Evolutionary conservation across 1,139 yeast genomes (phyloP).

Genomic region (Meyerozyma carpophila): DNA sequence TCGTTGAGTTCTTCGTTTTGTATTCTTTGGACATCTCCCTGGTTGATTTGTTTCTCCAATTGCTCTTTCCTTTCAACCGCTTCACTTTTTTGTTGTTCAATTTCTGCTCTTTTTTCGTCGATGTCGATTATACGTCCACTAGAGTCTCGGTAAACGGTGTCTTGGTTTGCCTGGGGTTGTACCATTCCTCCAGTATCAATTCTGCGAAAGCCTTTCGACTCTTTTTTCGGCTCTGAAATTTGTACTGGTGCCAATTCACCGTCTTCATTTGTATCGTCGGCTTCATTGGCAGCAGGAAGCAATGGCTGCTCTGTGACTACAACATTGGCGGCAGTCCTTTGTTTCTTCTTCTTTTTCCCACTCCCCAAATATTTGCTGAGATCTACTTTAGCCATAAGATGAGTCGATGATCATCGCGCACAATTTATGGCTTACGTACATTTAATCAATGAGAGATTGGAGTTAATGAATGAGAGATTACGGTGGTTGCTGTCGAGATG

Average conservation of each 20-base stretch:
- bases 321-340: not conserved
- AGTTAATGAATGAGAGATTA: not conserved
- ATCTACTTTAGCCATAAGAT: conserved; percentile 11
- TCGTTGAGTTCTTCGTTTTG: conserved; percentile 17
- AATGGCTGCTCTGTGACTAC: not conserved
- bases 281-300: not conserved
- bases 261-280: conserved; percentile 10
- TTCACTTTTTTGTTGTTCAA: conserved; percentile 21
- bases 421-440: not conserved
- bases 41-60: conserved; percentile 24
- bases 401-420: not conserved
- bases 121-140: conserved; percentile 49
- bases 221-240: conserved; percentile 11
- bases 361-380: conserved; percentile 41
- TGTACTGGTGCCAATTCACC: conserved; percentile 21
- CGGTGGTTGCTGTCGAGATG: too few species aligned
- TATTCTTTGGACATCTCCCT: conserved; percentile 40
- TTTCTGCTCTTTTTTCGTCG: conserved; percentile 21
- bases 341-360: conserved; percentile 15
- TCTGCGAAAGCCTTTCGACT: conserved; percentile 31
- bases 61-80: conserved; percentile 15
- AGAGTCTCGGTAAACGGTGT: conserved; percentile 58
- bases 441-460: not conserved
- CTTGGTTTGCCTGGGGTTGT: conserved; percentile 10
- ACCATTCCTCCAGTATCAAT: conserved; percentile 26